Evolutionary conservation across 2,329 filamentous ascomycete species (phyloP), one percentile per base, ranked within the genome.

Genomic region (Nannizziopsis barbatae): DNA sequence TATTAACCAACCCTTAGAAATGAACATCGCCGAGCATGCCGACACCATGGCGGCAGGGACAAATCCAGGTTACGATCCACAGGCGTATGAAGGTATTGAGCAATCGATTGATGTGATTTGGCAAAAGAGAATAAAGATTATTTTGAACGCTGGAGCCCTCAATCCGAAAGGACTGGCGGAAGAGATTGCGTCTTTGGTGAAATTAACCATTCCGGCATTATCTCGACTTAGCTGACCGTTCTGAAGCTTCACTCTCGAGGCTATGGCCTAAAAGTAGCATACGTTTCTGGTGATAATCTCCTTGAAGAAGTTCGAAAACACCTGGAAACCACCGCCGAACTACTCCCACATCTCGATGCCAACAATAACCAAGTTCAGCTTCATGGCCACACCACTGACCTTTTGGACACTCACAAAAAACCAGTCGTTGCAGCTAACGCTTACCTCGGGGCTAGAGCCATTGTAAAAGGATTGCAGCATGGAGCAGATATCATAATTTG

Each of bases 131-230:
- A 78, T 79, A 61, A 76, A 75, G 51, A 64, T 79, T 10, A 65
- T 77, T 32, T 65, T 77, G 48, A 79, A 80, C 54, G 76, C 76
- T 2, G 77, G 77, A 0, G 74, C 71, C 2, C 65, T 75, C 12
- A 75, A 79, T 49, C 77, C 77, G 0, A 66, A 66, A 49, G 74
- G 70, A 0, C 56, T 80, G 12, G 73, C 76, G 2, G 55, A 71
- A 44, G 69, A 71, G 49, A 64, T 71, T 0, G 59, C 66, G 3
- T 57, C 65, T 14, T 52, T 75, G 51, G 65, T 67, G 33, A 53
- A 53, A 55, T 6, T 5, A 22, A 2, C 4, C 22, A 12, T 10
- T 14, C 18, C 18, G 55, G 18, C 40, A 27, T 12, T 20, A 5
- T 39, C 8, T 11, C 17, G 20, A 2, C 30, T 18, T 45, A 18